Percentiles rank a stretch among this genome's conserved stretches.
Conservation (phyloP, 129 eudicot genomes). For the Flaveria sonorensis region DNA sequence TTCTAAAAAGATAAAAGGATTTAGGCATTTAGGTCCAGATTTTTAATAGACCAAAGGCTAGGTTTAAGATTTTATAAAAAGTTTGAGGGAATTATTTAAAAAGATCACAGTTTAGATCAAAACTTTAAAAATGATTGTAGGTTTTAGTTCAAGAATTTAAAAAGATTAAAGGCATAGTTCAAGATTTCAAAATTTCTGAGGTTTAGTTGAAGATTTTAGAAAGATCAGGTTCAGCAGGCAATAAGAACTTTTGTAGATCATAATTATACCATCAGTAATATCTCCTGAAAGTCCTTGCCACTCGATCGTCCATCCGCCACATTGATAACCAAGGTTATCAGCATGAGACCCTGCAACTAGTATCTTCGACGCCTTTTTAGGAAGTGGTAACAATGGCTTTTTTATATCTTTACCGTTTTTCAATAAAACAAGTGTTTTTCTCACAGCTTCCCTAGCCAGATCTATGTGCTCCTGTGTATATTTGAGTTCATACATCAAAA, state of each 20-base stretch:
- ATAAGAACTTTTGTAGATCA: neutral
- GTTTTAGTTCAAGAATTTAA: neutral
- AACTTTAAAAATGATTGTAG: neutral
- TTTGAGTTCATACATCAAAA: constrained; percentile 2
- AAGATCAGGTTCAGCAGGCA: neutral
- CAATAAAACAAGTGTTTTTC: constrained; percentile 77
- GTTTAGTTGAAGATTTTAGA: neutral
- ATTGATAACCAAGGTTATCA: constrained; percentile 73
- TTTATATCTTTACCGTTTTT: constrained; percentile 64
- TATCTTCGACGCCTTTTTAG: constrained; percentile 63
- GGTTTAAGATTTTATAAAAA: neutral
- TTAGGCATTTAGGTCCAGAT: neutral
- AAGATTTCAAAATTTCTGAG: neutral
- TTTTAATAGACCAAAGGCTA: neutral
- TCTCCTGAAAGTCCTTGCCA: constrained; percentile 88
- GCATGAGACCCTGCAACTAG: constrained; percentile 85
- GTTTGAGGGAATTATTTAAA: neutral
- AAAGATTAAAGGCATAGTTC: constrained; percentile 5
- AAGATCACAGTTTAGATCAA: neutral
- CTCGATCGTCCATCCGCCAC: constrained; percentile 91
- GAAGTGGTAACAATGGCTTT: constrained; percentile 66
- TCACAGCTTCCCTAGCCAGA: constrained; percentile 83
- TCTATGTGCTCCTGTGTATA: constrained; percentile 62
- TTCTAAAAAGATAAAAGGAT: too few species aligned
- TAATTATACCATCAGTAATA: constrained; percentile 54